These are phyloP conservation scores for Erodium trifolium DNA, from an alignment of 441 rosid species.

Conservation along the genomic window DNA sequence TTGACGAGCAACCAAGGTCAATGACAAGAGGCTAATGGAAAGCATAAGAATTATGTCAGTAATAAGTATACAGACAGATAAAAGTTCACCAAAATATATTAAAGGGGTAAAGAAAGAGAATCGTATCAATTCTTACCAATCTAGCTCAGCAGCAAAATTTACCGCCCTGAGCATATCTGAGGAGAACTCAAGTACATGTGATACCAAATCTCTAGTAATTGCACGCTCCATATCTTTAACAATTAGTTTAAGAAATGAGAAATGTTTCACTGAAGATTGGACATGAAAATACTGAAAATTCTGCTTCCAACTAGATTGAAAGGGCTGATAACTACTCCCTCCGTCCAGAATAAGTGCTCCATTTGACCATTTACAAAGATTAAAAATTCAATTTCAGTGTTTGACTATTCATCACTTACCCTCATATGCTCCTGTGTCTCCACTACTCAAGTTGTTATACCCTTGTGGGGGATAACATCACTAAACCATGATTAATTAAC, in stretches of 20 bases:
- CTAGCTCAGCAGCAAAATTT: slow-evolving; percentile 85
- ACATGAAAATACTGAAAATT: slow-evolving; percentile 4
- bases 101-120: background rate
- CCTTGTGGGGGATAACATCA: background rate
- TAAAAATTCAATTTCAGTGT: background rate
- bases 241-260: slow-evolving; percentile 16
- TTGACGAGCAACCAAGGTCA: slow-evolving; percentile 84
- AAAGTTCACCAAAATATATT: background rate
- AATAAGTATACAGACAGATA: slow-evolving; percentile 1
- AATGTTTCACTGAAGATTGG: background rate
- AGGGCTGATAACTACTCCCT: slow-evolving; percentile 5
- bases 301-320: slow-evolving; percentile 8
- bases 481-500: background rate
- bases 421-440: background rate
- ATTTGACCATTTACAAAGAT: background rate
- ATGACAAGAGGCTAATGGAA: slow-evolving; percentile 57
- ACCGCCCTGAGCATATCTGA: slow-evolving; percentile 66
- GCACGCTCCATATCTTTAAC: slow-evolving; percentile 89
- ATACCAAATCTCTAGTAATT: slow-evolving; percentile 76
- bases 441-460: background rate
- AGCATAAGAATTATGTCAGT: slow-evolving; percentile 21
- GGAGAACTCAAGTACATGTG: slow-evolving; percentile 63
- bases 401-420: background rate
- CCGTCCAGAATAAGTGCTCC: background rate
- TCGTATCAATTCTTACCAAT: slow-evolving; percentile 52